Conservation (phyloP, 805 yeast genomes). For the Saturnispora silvae region DNA sequence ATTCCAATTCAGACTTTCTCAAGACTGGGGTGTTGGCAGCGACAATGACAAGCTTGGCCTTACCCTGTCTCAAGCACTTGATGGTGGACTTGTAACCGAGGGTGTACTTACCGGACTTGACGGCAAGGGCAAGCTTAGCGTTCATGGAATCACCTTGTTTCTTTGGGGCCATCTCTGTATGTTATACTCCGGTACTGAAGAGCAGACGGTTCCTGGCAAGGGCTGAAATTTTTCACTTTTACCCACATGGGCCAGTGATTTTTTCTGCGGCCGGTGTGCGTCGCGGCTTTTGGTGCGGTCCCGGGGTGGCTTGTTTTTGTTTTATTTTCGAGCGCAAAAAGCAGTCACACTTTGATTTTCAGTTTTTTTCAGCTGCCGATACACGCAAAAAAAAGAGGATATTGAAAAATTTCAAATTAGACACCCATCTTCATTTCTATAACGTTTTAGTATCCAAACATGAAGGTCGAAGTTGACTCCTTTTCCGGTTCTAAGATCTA, state of each 20-base stretch:
- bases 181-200: conserved; percentile 76
- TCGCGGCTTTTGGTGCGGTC: no score
- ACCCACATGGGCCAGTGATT: not conserved
- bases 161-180: conserved; percentile 99
- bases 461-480: conserved; percentile 99
- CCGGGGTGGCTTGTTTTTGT: no score
- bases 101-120: conserved; percentile 99
- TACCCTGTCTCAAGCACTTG: conserved; percentile 97
- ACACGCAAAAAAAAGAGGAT: not conserved
- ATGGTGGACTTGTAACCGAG: conserved; percentile 98
- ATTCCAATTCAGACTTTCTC: conserved; percentile 99
- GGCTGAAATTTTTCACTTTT: not conserved
- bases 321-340: no score
- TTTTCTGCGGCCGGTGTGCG: no score
- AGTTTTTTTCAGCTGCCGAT: not conserved
- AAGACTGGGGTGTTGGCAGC: conserved; percentile 99
- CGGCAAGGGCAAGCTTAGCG: conserved; percentile 95
- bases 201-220: not conserved
- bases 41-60: conserved; percentile 95
- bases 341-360: not conserved
- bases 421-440: not conserved
- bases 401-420: not conserved
- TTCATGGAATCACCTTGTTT: conserved; percentile 87
- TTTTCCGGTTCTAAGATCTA: conserved; percentile 99
- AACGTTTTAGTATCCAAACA: conserved; percentile 25